Percentiles rank a stretch among this genome's conserved stretches.
These are phyloP conservation scores for Musa troglodytarum DNA, from an alignment of 176 grass and related monocot genomes.

Conservation along the genomic window DNA sequence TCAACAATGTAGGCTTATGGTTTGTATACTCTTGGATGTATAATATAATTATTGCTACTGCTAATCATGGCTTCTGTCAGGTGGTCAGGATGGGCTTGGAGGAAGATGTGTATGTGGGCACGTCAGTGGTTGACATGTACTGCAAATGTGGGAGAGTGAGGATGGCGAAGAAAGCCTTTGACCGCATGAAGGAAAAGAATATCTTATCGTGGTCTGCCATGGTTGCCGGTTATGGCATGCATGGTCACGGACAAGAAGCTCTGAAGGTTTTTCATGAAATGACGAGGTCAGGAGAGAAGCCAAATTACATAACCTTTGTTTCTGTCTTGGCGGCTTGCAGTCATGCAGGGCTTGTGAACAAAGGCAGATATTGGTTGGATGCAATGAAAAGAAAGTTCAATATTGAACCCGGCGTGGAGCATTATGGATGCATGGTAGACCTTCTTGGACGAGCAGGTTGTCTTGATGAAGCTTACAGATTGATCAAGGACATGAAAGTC, in stretches of 20 bases:
- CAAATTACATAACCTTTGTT: conserved; percentile 85
- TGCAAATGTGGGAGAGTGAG: conserved; percentile 80
- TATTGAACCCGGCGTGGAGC: conserved; percentile 69
- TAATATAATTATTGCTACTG: neutral
- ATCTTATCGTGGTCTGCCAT: conserved; percentile 82
- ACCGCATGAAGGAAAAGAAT: conserved; percentile 59
- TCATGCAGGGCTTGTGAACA: conserved; percentile 64
- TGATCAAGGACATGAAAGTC: conserved; percentile 76
- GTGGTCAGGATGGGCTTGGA: conserved; percentile 72
- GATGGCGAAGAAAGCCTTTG: conserved; percentile 61
- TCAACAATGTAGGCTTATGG: neutral
- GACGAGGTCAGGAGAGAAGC: conserved; percentile 47
- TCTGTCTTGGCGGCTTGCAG: conserved; percentile 81
- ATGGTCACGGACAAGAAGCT: conserved; percentile 55
- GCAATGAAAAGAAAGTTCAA: conserved; percentile 54
- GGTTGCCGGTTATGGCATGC: conserved; percentile 80
- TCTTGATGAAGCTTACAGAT: conserved; percentile 67
- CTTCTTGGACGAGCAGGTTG: conserved; percentile 66
- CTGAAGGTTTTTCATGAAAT: conserved; percentile 60
- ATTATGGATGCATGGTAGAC: conserved; percentile 82
- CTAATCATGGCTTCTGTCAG: conserved; percentile 24
- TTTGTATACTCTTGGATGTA: neutral
- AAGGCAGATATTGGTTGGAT: conserved; percentile 62
- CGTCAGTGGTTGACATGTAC: conserved; percentile 87
- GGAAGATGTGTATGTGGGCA: conserved; percentile 73